Base-by-base conservation (phyloP, 2,329 filamentous ascomycete genomes). In the Lachnellula subtilissima region DNA sequence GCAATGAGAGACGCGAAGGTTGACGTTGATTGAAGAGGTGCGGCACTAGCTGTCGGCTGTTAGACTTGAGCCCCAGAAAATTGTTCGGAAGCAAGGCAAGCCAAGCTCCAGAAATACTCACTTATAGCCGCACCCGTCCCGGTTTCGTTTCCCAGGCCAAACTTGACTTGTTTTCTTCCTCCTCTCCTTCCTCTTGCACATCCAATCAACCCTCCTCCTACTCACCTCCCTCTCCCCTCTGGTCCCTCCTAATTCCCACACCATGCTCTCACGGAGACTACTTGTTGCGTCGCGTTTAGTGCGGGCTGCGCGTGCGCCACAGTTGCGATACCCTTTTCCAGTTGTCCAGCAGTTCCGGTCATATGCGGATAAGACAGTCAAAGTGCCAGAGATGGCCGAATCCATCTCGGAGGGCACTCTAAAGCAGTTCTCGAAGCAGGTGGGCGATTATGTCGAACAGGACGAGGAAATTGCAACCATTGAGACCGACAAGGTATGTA, bases 381-480 rank as follows among this genome's bases (percentile, higher is more conserved):
- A 97, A 77, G 94, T 97, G 64, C 94, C 94, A 36, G 84, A 94
- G 72, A 97, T 99, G 94, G 94, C 94, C 62, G 94, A 99, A 75
- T 97, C 94, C 50, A 97, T 99, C 73, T 95, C 91, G 46, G 94
- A 99, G 75, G 94, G 94, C 59, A 99, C 94, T 22, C 74, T 99
- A 69, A 97, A 96, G 77, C 91, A 96, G 71, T 97, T 92, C 79
- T 88, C 84, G 69, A 97, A 97, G 73, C 73, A 93, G 76, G 79
- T 97, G 66, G 94, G 94, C 69, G 94, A 99, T 72, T 92, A 85
- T 67, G 92, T 99, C 52, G 91, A 96, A 77, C 87, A 87, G 68
- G 94, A 99, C 70, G 94, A 97, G 76, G 94, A 99, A 74, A 93
- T 99, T 73, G 94, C 94, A 35, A 97, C 93, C 50, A 99, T 99